phyloP scores from a whole-genome alignment of 495 filamentous ascomycete species.

The Penicilliopsis zonata region DNA sequence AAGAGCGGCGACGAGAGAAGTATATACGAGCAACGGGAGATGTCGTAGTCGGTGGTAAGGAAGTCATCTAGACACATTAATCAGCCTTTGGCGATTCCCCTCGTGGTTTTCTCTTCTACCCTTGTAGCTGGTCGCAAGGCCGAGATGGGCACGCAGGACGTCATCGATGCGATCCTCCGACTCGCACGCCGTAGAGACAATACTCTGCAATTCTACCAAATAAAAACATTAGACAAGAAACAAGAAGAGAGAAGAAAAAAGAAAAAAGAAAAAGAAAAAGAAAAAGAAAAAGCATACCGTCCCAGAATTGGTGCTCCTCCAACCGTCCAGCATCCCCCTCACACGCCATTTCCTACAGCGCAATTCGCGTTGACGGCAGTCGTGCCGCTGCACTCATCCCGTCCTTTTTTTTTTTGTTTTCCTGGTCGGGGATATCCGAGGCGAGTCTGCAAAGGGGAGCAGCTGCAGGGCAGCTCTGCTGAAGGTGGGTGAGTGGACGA shows the following conservation, averaged over 20 bases:
- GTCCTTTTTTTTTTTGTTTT: constrained; percentile 11
- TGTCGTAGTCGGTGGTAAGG: constrained; percentile 71
- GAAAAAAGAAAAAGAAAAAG: background rate
- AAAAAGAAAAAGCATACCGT: constrained; percentile 45
- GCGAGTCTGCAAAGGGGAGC: too few relatives aligned
- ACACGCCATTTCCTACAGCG: constrained; percentile 36
- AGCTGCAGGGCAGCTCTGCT: background rate
- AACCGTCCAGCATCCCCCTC: constrained; percentile 60
- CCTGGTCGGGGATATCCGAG: constrained; percentile 4
- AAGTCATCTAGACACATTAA: constrained; percentile 78
- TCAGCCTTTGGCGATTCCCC: too few relatives aligned
- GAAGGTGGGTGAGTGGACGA: background rate
- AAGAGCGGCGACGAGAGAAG: constrained; percentile 71
- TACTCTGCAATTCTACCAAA: constrained; percentile 74
- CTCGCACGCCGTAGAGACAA: constrained; percentile 59
- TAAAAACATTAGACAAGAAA: constrained; percentile 2
- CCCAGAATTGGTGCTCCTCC: constrained; percentile 88
- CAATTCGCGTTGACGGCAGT: constrained; percentile 23
- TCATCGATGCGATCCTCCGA: constrained; percentile 77
- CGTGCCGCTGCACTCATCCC: constrained; percentile 30
- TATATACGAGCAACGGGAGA: constrained; percentile 72
- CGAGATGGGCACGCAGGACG: constrained; percentile 70
- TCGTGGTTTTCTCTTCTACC: too few relatives aligned
- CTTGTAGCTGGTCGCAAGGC: constrained; percentile 66
- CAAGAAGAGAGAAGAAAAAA: background rate